Conservation (phyloP, 768 basidiomycete genomes). For the Leucosporidium scottii region DNA sequence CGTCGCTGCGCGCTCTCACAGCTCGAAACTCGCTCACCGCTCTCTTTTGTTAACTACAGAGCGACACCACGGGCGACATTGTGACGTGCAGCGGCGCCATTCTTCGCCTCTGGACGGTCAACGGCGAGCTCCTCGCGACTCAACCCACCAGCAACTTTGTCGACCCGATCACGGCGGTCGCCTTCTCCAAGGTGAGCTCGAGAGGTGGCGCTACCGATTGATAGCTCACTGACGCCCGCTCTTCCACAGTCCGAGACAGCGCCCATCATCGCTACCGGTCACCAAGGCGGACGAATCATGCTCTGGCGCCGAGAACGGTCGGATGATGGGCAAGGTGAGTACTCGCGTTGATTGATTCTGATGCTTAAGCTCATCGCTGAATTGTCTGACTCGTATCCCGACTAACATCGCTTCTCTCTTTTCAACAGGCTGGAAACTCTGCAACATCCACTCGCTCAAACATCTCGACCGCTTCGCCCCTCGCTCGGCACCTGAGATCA, state of each 20-base stretch:
- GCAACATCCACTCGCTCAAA: not conserved
- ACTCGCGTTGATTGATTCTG: too few species aligned
- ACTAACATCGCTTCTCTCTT: not conserved
- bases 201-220: too few species aligned
- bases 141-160: not conserved
- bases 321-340: too few species aligned
- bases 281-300: not conserved
- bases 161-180: not conserved
- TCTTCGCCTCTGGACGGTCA: slow-evolving; percentile 1
- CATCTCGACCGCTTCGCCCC: slow-evolving; percentile 5
- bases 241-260: slow-evolving; percentile 1
- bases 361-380: too few species aligned
- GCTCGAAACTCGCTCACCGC: too few species aligned
- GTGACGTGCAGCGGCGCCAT: not conserved
- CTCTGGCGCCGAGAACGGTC: not conserved
- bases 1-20: not conserved
- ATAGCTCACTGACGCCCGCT: not conserved
- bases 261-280: slow-evolving; percentile 1
- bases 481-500: not conserved
- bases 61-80: slow-evolving; percentile 13
- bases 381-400: too few species aligned
- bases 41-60: not conserved
- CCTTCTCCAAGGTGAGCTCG: not conserved
- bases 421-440: slow-evolving; percentile 1
- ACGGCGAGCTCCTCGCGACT: slow-evolving; percentile 3